Evolutionary conservation across 768 basidiomycete species (phyloP), one percentile per base, ranked within the genome.

Genomic region (Termitomyces sp.): DNA sequence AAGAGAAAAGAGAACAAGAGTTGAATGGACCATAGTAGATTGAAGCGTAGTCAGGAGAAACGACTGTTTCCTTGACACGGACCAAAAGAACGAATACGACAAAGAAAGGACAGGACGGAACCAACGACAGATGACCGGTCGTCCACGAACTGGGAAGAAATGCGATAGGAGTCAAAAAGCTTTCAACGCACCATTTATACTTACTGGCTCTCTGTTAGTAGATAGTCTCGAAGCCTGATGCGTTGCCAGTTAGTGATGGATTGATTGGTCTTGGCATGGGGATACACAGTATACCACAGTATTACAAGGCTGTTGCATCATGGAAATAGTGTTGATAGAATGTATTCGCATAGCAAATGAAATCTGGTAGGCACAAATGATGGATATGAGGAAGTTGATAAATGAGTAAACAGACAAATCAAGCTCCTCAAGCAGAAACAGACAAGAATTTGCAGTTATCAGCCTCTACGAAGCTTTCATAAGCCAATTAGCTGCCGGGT

Each of bases 1-100:
- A 53, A 67, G 30, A 41, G 57, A 57, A 49, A 61, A 15, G 51
- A 65, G 4, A 39, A 67, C 39, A 57, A 61, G 44, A 24, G 13
- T 24, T 13, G 6, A 27, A 24, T 60, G 58, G 33, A 57, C 33
- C 61, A 64, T 64, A 34, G 20, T 37, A n/a, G 24, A 34, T 52
- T 12, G 39, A 31, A 44, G 24, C 20, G 47, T 31, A 20, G 31
- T 12, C n/a, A 11, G 20, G 27, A 27, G 15, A 22, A 61, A 49
- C 41, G 48, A n/a, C 34, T 50, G 37, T 54, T 61, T 27, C 1
- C 46, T 47, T 18, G 12, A 37, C 22, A 59, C 33, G 56, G 61
- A 58, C 55, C 54, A 44, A 60, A 46, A 46, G 54, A 60, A 60
- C 58, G 58, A 58, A 61, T 36, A 24, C 41, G 8, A 53, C 22